Evolutionary conservation across 352 stramenopile species (phyloP).

Genomic region (Phytophthora foliorum): DNA sequence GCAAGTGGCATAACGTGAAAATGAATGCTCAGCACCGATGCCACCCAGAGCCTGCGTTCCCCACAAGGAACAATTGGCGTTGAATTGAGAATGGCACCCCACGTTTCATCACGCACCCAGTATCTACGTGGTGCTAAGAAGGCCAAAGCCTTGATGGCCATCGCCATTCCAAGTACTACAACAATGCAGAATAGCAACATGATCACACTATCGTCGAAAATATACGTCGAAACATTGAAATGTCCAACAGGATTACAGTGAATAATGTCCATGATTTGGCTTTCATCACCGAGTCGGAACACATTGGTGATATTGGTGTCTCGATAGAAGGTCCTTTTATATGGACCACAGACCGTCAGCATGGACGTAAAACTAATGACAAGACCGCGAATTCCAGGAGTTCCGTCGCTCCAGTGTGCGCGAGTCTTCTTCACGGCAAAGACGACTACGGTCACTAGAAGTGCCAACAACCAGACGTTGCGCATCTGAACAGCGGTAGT

Average conservation of each 20-base stretch:
- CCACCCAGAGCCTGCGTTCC: constrained; percentile 16
- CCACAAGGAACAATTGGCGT: constrained; percentile 27
- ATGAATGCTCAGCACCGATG: constrained; percentile 24
- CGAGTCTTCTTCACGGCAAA: constrained; percentile 12
- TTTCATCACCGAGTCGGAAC: constrained; percentile 11
- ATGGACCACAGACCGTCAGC: constrained; percentile 46
- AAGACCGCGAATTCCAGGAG: constrained; percentile 39
- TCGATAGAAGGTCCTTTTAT: constrained; percentile 29
- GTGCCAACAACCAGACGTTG: constrained; percentile 50
- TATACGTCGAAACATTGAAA: constrained; percentile 26
- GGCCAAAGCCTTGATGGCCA: not conserved
- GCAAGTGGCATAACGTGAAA: constrained; percentile 5
- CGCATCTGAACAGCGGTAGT: constrained; percentile 54
- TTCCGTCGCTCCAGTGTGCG: constrained; percentile 14
- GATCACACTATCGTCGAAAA: constrained; percentile 24
- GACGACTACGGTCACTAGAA: constrained; percentile 37
- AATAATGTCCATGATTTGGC: constrained; percentile 19
- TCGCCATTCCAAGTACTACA: constrained; percentile 5
- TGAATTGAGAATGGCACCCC: constrained; percentile 20
- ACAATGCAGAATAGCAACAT: constrained; percentile 32
- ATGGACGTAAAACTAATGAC: constrained; percentile 46
- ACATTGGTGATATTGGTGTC: constrained; percentile 19
- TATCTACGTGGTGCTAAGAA: not conserved
- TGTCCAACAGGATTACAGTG: constrained; percentile 7
- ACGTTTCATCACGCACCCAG: not conserved